Conservation (phyloP, 331 rosid genomes). For the Malus hybrid region DNA sequence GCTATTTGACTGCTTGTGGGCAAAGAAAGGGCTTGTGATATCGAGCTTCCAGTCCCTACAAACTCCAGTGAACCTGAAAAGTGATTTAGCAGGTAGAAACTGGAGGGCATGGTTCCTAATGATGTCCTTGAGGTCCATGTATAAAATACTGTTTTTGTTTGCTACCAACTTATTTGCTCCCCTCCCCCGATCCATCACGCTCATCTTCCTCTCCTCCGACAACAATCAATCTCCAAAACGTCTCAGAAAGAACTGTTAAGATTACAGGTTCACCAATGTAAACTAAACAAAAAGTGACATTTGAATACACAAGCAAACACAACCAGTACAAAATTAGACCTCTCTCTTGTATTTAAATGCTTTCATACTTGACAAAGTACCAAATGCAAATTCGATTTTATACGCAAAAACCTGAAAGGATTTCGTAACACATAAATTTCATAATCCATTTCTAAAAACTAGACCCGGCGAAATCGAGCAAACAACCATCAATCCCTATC, state of each 20-base stretch:
- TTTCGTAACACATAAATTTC: neutral
- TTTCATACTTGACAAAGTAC: neutral
- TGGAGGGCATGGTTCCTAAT: slow-evolving; percentile 24
- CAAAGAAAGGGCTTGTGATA: slow-evolving; percentile 27
- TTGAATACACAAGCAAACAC: neutral
- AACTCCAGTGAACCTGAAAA: slow-evolving; percentile 27
- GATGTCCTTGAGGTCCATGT: slow-evolving; percentile 24
- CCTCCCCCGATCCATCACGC: slow-evolving; percentile 13
- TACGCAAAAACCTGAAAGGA: neutral
- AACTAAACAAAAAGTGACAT: neutral
- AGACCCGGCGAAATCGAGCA: neutral
- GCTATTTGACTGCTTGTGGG: slow-evolving; percentile 29
- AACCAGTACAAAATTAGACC: neutral
- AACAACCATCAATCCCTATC: neutral
- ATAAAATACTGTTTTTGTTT: slow-evolving; percentile 18
- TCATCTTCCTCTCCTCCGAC: neutral
- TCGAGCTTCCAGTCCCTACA: slow-evolving; percentile 31
- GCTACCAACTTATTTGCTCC: neutral
- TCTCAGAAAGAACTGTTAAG: neutral
- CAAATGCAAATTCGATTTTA: neutral
- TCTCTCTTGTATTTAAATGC: neutral
- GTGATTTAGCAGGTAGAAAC: slow-evolving; percentile 34
- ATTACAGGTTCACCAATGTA: neutral
- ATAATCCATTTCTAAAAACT: neutral
- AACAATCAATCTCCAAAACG: neutral